These are phyloP conservation scores for Alternaria sp. DNA, from an alignment of 2,329 filamentous ascomycete genomes.

Conservation along the genomic window DNA sequence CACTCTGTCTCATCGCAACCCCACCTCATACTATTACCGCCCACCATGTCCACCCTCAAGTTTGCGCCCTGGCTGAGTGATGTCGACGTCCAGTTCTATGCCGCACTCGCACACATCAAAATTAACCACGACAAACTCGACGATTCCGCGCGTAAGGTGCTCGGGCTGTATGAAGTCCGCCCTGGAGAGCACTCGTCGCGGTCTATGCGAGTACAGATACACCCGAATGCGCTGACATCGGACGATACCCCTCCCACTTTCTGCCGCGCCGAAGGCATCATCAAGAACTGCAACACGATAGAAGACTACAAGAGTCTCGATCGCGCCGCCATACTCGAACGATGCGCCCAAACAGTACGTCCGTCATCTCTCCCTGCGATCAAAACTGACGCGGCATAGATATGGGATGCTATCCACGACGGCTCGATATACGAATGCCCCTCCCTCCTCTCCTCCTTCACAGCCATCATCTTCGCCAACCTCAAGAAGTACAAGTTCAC, in stretches of 20 bases:
- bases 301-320: slow-evolving; percentile 90
- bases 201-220: slow-evolving; percentile 88
- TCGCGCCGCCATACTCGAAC: slow-evolving; percentile 77
- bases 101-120: slow-evolving; percentile 88
- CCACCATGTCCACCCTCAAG: slow-evolving; percentile 59
- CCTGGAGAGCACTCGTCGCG: slow-evolving; percentile 72
- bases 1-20: not conserved
- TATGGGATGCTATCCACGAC: slow-evolving; percentile 97
- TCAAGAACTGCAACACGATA: slow-evolving; percentile 95
- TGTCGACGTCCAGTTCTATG: slow-evolving; percentile 95
- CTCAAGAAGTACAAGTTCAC: slow-evolving; percentile 97
- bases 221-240: slow-evolving; percentile 82
- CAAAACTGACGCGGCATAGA: slow-evolving; percentile 58
- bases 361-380: too few species aligned
- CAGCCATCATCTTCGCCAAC: slow-evolving; percentile 90
- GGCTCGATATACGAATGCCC: slow-evolving; percentile 95
- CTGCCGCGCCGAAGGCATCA: slow-evolving; percentile 87
- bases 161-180: slow-evolving; percentile 88
- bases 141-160: slow-evolving; percentile 84
- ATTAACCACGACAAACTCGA: slow-evolving; percentile 97
- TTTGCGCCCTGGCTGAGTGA: slow-evolving; percentile 93
- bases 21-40: not conserved
- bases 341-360: slow-evolving; percentile 76
- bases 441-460: slow-evolving; percentile 86
- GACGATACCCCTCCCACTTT: slow-evolving; percentile 63